These are phyloP conservation scores for Lenwebbia sp. DNA, from an alignment of 345 rosid species.

Conservation along the genomic window DNA sequence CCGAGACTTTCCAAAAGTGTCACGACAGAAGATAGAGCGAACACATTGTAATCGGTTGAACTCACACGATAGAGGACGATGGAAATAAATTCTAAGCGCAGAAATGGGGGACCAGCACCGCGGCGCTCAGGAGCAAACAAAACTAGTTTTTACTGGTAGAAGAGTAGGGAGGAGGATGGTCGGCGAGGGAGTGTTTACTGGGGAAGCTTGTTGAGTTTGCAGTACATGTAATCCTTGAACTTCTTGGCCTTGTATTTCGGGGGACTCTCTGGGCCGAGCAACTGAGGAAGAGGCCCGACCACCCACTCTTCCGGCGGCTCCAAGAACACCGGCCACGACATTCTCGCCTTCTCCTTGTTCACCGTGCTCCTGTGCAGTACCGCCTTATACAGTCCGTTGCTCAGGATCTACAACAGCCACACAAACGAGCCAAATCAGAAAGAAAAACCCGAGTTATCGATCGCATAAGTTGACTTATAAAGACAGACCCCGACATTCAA, in stretches of 20 bases:
- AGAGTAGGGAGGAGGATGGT: not conserved
- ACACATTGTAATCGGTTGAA: too few relatives aligned
- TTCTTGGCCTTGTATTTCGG: constrained; percentile 51
- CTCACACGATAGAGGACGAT: not conserved
- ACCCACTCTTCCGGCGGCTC: constrained; percentile 59
- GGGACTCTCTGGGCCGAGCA: constrained; percentile 25
- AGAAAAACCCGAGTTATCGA: not conserved
- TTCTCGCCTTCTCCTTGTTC: constrained; percentile 53
- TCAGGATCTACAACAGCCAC: constrained; percentile 37
- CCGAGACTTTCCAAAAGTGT: not conserved
- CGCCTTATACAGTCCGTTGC: constrained; percentile 60
- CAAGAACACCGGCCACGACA: constrained; percentile 97
- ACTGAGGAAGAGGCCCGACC: constrained; percentile 60
- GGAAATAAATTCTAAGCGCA: not conserved
- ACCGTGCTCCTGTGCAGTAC: constrained; percentile 73
- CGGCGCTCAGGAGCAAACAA: not conserved
- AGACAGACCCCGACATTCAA: not conserved
- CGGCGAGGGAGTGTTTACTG: constrained; percentile 10
- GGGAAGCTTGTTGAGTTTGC: constrained; percentile 76
- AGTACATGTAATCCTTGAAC: constrained; percentile 58
- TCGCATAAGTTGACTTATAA: not conserved
- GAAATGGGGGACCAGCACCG: not conserved
- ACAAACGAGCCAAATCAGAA: not conserved
- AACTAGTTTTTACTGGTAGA: not conserved
- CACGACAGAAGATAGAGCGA: not conserved